Base-by-base conservation (phyloP, 768 basidiomycete species). In the Mycena kentingensis region DNA sequence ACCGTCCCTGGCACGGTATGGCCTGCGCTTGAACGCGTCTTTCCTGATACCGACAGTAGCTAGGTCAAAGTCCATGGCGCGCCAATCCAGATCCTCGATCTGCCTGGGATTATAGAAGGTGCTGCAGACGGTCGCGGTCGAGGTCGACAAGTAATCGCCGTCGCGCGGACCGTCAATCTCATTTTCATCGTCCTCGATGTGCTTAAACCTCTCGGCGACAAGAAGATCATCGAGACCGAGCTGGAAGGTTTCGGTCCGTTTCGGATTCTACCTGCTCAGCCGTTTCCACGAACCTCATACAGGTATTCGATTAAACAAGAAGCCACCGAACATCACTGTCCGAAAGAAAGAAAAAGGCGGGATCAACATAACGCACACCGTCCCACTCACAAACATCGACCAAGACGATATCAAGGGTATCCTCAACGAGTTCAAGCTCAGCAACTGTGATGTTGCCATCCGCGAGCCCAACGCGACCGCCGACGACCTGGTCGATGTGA, bases 231-330 rank as follows among this genome's bases (percentile, higher is more conserved):
- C 52, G 93, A 98, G 71, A 64, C 77, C 28, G 97, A 99, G 69
- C 73, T 99, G 54, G 97, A 99, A 77, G 93, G 94, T n/a, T 98
- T 98, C 64, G 97, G 96, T n/a, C n/a, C n/a, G n/a, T n/a, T n/a
- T n/a, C n/a, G n/a, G n/a, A n/a, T n/a, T n/a, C n/a, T n/a, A n/a
- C n/a, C n/a, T n/a, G n/a, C n/a, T n/a, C n/a, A n/a, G n/a, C n/a
- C n/a, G n/a, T n/a, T n/a, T n/a, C n/a, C n/a, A n/a, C n/a, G n/a
- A n/a, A n/a, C n/a, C n/a, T n/a, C n/a, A n/a, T n/a, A n/a, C n/a
- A n/a, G n/a, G n/a, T 10, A 97, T 98, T 61, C 81, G 95, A 43
- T 75, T 98, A 54, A 99, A 99, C 76, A 98, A 98, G 73, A 83
- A 84, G 57, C 93, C 96, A 2, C 97, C 96, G 49, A 80, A 87